Conservation (phyloP, 2,329 filamentous ascomycete species). For the Gnomoniopsis sp. region DNA sequence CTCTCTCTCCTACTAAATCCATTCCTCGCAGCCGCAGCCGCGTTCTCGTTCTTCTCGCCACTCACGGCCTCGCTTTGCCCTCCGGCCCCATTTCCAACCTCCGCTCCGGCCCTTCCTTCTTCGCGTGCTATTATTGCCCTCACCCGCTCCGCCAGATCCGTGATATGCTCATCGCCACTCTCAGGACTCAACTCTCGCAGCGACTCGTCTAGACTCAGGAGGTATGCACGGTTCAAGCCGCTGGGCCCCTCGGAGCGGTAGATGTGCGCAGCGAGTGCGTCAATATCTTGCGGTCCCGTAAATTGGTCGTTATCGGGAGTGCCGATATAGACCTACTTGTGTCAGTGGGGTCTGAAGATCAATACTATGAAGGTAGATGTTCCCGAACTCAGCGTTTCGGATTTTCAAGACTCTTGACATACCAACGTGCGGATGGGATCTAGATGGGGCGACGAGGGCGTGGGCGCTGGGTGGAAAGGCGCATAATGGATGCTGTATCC, state of each 20-base stretch:
- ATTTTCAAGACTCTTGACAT: neutral
- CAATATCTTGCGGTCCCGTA: constrained; percentile 75
- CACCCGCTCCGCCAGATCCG: constrained; percentile 73
- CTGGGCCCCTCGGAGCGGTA: constrained; percentile 73
- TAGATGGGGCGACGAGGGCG: neutral
- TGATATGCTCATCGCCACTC: constrained; percentile 80
- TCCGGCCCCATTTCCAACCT: constrained; percentile 6
- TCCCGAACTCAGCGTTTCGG: neutral
- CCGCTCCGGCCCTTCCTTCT: constrained; percentile 20
- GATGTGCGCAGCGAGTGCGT: constrained; percentile 77
- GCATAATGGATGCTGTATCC: constrained; percentile 94
- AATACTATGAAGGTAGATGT: no score
- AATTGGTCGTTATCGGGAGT: constrained; percentile 93
- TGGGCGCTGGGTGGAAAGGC: constrained; percentile 65
- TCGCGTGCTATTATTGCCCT: constrained; percentile 52
- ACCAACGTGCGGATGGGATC: constrained; percentile 15
- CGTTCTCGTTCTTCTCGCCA: neutral
- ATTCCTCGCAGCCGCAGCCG: constrained; percentile 22
- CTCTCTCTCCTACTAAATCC: constrained; percentile 43
- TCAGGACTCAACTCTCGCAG: constrained; percentile 69
- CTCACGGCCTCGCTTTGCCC: neutral
- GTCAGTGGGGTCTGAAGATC: constrained; percentile 26
- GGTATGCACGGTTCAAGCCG: constrained; percentile 86
- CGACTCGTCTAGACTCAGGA: constrained; percentile 74
- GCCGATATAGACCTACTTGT: constrained; percentile 81